phyloP scores from a whole-genome alignment of 2,329 filamentous ascomycete species.

The Tolypocladium pustulatum region DNA sequence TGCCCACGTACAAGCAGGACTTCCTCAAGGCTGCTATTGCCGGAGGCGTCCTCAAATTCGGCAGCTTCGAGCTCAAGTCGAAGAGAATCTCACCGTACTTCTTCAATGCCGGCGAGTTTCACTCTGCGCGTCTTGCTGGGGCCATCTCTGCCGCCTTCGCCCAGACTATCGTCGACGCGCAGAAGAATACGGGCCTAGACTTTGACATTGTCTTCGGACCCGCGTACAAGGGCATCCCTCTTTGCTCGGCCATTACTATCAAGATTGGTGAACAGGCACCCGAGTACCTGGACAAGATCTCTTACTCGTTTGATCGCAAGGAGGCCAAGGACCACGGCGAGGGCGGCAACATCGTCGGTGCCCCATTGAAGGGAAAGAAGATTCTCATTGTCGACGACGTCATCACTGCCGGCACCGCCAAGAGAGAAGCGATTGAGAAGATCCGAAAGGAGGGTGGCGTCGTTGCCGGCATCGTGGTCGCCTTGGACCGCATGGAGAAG shows the following conservation, averaged over 20 bases:
- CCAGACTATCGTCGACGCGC: slow-evolving; percentile 43
- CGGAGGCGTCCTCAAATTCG: slow-evolving; percentile 67
- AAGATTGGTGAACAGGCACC: slow-evolving; percentile 63
- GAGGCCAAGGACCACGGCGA: slow-evolving; percentile 95
- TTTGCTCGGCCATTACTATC: slow-evolving; percentile 68
- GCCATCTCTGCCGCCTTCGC: slow-evolving; percentile 79
- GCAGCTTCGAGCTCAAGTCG: slow-evolving; percentile 83
- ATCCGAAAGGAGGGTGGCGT: slow-evolving; percentile 77
- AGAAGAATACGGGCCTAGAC: slow-evolving; percentile 31
- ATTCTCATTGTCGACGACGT: slow-evolving; percentile 94
- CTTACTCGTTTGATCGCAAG: slow-evolving; percentile 91
- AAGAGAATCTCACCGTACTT: slow-evolving; percentile 90
- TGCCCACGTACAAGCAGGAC: slow-evolving; percentile 57
- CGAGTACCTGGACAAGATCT: slow-evolving; percentile 54
- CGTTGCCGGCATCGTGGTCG: slow-evolving; percentile 79
- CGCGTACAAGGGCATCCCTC: slow-evolving; percentile 93
- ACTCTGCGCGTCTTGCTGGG: slow-evolving; percentile 65
- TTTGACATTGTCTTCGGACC: slow-evolving; percentile 89
- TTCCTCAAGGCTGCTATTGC: slow-evolving; percentile 62
- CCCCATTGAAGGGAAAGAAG: slow-evolving; percentile 70
- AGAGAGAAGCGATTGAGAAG: slow-evolving; percentile 83
- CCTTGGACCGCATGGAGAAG: slow-evolving; percentile 80
- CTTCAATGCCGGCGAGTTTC: slow-evolving; percentile 92
- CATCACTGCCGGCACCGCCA: slow-evolving; percentile 88
- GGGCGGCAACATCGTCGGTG: slow-evolving; percentile 85